These are phyloP conservation scores for Tricharina praecox DNA, from an alignment of 495 filamentous ascomycete genomes.

Conservation along the genomic window DNA sequence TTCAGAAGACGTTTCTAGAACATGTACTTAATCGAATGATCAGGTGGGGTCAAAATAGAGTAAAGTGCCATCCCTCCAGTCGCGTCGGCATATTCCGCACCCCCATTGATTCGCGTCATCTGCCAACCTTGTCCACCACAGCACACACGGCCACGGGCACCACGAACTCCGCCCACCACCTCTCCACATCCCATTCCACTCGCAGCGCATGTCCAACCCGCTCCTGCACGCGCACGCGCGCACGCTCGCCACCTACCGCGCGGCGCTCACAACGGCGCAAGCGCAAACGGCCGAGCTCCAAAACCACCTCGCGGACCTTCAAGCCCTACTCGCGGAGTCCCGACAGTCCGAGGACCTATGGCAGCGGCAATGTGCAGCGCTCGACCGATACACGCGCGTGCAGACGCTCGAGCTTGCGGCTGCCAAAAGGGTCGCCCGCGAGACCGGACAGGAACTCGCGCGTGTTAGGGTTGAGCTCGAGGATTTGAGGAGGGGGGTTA, in stretches of 20 bases:
- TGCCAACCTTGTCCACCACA: too few relatives aligned
- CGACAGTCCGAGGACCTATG: neutral
- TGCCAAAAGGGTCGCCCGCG: neutral
- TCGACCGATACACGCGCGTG: neutral
- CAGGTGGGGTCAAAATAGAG: too few relatives aligned
- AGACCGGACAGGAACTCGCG: neutral
- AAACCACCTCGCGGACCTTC: neutral
- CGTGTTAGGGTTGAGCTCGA: slow-evolving; percentile 1
- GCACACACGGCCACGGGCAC: too few relatives aligned
- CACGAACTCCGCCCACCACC: neutral
- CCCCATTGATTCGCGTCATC: too few relatives aligned
- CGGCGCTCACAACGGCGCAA: neutral
- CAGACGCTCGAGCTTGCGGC: neutral
- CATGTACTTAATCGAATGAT: too few relatives aligned
- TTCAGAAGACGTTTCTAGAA: too few relatives aligned
- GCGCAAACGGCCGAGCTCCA: neutral
- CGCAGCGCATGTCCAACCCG: neutral
- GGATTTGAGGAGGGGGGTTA: neutral
- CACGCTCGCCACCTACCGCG: slow-evolving; percentile 1
- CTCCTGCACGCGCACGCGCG: slow-evolving; percentile 1
- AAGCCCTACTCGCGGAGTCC: neutral
- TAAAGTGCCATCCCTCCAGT: too few relatives aligned
- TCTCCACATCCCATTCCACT: neutral
- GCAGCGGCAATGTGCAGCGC: neutral
- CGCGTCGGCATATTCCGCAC: too few relatives aligned